Evolutionary conservation across 176 grass and related monocot genomes (phyloP).

Genomic region (Saccharum officinarum): DNA sequence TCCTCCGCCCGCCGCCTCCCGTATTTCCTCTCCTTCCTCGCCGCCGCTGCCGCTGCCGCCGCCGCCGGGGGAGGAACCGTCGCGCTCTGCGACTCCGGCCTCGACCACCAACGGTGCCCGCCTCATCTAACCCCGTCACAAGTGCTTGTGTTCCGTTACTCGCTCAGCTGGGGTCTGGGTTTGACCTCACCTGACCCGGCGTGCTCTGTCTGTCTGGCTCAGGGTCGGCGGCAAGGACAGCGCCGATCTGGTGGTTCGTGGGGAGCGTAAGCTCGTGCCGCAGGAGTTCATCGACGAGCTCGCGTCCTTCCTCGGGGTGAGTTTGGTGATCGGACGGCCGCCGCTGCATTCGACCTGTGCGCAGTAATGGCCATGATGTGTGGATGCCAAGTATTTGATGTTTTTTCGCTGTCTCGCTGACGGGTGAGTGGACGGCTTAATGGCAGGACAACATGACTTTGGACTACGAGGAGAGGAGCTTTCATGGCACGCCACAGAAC

Average conservation of each 20-base stretch:
- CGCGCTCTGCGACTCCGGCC: conserved; percentile 51
- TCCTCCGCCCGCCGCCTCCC: conserved; percentile 28
- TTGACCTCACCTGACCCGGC: background rate
- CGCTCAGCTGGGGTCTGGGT: background rate
- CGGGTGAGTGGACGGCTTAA: background rate
- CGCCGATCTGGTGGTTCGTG: conserved; percentile 57
- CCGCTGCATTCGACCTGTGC: background rate
- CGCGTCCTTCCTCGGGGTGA: conserved; percentile 69
- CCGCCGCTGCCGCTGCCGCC: conserved; percentile 12
- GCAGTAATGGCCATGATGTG: background rate
- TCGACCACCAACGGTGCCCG: conserved; percentile 49
- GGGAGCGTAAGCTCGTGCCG: conserved; percentile 52
- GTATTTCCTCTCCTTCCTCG: conserved; percentile 50
- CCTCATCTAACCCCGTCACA: background rate
- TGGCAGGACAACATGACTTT: conserved; percentile 77
- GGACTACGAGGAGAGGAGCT: conserved; percentile 83
- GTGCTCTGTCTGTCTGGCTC: conserved; percentile 8
- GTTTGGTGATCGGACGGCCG: background rate
- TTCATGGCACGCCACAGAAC: conserved; percentile 88
- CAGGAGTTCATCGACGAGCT: conserved; percentile 74
- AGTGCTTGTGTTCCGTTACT: background rate
- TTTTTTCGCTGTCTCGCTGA: background rate
- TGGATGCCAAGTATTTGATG: conserved; percentile 5
- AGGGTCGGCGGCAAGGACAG: conserved; percentile 72
- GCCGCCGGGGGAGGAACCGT: conserved; percentile 24